phyloP scores from a whole-genome alignment of 345 rosid species.

The Arabis alpina region DNA sequence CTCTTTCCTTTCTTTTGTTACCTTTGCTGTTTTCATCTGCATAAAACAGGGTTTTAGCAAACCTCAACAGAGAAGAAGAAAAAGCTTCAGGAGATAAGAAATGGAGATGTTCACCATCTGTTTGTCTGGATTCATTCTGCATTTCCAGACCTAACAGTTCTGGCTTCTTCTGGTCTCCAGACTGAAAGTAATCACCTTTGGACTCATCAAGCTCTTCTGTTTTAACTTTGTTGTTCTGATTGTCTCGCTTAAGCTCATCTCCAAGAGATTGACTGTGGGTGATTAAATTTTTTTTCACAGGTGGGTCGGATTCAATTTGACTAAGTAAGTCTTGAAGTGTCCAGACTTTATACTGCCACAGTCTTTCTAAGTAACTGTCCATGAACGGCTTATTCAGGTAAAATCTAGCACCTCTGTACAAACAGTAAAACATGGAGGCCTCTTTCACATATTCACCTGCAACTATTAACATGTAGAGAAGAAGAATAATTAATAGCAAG shows the following conservation, averaged over 20 bases:
- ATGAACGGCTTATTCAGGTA: constrained; percentile 53
- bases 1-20: constrained; percentile 39
- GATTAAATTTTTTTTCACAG: neutral
- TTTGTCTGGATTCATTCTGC: constrained; percentile 8
- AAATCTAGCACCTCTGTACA: constrained; percentile 52
- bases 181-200: constrained; percentile 29
- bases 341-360: constrained; percentile 52
- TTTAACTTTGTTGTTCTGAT: constrained; percentile 16
- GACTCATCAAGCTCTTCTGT: constrained; percentile 1
- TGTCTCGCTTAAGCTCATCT: neutral
- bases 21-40: constrained; percentile 9
- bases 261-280: constrained; percentile 5
- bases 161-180: constrained; percentile 1
- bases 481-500: constrained; percentile 22
- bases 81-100: neutral
- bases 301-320: constrained; percentile 3
- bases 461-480: constrained; percentile 40
- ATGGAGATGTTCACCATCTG: constrained; percentile 11
- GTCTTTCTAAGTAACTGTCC: constrained; percentile 38
- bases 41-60: constrained; percentile 17
- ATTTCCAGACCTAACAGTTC: neutral
- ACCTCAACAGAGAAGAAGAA: constrained; percentile 15
- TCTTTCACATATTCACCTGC: constrained; percentile 41
- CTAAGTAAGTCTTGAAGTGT: neutral
- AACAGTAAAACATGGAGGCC: constrained; percentile 41